These are phyloP conservation scores for Adansonia digitata DNA, from an alignment of 345 rosid species.

Conservation along the genomic window DNA sequence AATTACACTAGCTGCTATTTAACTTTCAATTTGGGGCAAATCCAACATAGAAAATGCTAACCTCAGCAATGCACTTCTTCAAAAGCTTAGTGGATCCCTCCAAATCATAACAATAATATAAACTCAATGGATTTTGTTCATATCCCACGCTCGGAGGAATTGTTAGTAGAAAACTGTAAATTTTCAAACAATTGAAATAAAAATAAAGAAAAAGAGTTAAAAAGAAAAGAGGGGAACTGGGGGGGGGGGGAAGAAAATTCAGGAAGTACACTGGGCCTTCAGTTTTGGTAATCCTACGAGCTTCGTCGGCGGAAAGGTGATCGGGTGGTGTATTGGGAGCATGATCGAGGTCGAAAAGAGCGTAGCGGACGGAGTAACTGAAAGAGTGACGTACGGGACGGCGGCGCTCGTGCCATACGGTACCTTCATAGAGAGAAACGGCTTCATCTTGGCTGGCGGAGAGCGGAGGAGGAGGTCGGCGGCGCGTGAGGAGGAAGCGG, in stretches of 20 bases:
- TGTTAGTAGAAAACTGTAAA: conserved; percentile 63
- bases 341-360: conserved; percentile 64
- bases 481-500: conserved; percentile 36
- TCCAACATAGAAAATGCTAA: conserved; percentile 11
- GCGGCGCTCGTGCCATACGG: conserved; percentile 84
- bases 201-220: not conserved
- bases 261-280: conserved; percentile 58
- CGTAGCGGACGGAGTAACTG: conserved; percentile 67
- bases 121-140: conserved; percentile 85
- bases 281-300: conserved; percentile 54
- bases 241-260: not conserved
- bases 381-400: conserved; percentile 73
- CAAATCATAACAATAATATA: conserved; percentile 72
- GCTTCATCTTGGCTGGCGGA: conserved; percentile 16
- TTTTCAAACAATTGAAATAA: not conserved
- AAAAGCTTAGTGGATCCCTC: conserved; percentile 36
- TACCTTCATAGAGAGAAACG: conserved; percentile 60
- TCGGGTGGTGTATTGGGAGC: conserved; percentile 35
- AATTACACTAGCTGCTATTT: not conserved
- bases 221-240: not conserved
- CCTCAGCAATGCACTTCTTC: conserved; percentile 90
- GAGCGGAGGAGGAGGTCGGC: conserved; percentile 19
- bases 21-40: not conserved
- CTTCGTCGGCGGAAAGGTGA: conserved; percentile 66
- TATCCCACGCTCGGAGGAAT: conserved; percentile 91